phyloP scores from a whole-genome alignment of 495 filamentous ascomycete species.

The Podospora bellae-mahoneyi region DNA sequence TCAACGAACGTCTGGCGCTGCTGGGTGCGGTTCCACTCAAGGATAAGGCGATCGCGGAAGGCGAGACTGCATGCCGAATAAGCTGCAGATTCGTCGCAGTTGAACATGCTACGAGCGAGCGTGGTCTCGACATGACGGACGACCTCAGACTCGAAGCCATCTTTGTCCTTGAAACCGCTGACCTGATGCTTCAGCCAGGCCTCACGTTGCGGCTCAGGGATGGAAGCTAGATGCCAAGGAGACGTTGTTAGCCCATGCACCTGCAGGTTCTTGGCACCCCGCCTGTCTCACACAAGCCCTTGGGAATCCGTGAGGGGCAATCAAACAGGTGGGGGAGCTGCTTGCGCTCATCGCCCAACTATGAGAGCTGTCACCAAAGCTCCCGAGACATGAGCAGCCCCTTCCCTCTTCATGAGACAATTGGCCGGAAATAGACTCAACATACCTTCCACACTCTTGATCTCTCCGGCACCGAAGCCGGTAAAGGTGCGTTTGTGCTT shows the following conservation, averaged over 20 bases:
- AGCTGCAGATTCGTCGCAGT: constrained; percentile 93
- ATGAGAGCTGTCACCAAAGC: neutral
- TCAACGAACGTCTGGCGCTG: constrained; percentile 89
- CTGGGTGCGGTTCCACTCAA: constrained; percentile 97
- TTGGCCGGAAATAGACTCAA: neutral
- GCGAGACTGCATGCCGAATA: constrained; percentile 89
- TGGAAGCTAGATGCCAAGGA: constrained; percentile 47
- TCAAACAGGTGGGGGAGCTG: constrained; percentile 13
- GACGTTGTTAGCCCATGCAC: constrained; percentile 19
- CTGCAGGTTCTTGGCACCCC: constrained; percentile 12
- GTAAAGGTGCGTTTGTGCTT: constrained; percentile 96
- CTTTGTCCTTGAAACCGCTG: constrained; percentile 68
- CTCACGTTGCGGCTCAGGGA: constrained; percentile 83
- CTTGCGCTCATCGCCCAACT: constrained; percentile 10
- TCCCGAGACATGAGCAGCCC: neutral
- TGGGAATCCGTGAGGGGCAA: neutral
- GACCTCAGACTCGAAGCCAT: constrained; percentile 67
- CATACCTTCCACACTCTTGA: constrained; percentile 83
- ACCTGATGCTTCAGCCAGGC: constrained; percentile 80
- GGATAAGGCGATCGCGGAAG: constrained; percentile 86
- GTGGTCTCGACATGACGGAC: constrained; percentile 96
- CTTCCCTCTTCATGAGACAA: neutral
- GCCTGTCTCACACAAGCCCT: neutral
- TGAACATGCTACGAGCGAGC: constrained; percentile 91
- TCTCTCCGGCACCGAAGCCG: constrained; percentile 83